Evolutionary conservation across 352 stramenopile species (phyloP).

Genomic region (Blastocystis hominis): DNA sequence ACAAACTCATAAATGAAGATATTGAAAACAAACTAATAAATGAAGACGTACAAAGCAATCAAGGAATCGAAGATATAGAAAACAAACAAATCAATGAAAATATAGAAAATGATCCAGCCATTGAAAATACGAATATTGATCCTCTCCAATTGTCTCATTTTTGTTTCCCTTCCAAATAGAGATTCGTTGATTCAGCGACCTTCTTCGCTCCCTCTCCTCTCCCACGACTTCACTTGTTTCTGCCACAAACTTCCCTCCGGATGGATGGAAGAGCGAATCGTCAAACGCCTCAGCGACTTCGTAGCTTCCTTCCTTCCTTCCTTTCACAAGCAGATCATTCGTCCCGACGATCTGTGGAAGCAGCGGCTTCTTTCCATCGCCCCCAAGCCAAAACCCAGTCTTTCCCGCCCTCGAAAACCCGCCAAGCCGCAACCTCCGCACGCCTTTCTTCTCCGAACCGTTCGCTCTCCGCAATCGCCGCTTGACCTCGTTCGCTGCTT

Average conservation of each 20-base stretch:
- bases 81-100: too few relatives aligned
- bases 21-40: background rate
- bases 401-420: background rate
- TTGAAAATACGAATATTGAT: background rate
- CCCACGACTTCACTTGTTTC: background rate
- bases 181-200: background rate
- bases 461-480: background rate
- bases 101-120: too few relatives aligned
- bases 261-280: background rate
- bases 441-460: background rate
- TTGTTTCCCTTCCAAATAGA: background rate
- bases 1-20: background rate
- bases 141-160: background rate
- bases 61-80: too few relatives aligned
- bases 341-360: background rate
- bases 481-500: background rate
- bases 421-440: background rate
- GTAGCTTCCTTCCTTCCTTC: background rate
- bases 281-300: background rate
- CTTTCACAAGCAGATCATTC: conserved; percentile 1
- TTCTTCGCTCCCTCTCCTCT: background rate
- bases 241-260: background rate
- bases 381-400: background rate
- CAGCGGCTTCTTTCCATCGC: background rate
- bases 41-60: background rate